A percentile compares a stretch with the other conserved stretches of the same genome.
These are phyloP conservation scores for Saturnispora besseyi DNA, from an alignment of 805 yeast species.

Conservation along the genomic window DNA sequence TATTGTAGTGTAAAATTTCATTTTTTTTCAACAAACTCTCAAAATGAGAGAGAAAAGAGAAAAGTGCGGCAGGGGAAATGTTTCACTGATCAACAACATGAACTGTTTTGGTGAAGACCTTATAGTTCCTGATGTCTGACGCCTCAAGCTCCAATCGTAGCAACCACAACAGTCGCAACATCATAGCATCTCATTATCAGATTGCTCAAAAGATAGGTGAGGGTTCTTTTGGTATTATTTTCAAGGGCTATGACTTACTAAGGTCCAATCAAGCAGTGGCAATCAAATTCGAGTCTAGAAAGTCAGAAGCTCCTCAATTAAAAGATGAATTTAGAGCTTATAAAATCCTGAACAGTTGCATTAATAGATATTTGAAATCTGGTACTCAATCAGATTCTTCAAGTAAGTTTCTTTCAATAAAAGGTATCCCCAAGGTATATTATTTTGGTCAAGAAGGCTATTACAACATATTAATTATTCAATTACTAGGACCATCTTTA, in stretches of 20 bases:
- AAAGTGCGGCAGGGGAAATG: not conserved
- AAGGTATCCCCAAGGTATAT: conserved; percentile 76
- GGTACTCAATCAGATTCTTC: conserved; percentile 15
- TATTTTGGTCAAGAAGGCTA: conserved; percentile 82
- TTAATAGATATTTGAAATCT: conserved; percentile 23
- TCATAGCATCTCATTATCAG: conserved; percentile 57
- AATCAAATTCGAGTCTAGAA: conserved; percentile 68
- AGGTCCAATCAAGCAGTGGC: conserved; percentile 57
- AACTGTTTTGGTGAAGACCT: not conserved
- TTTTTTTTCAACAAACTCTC: not conserved
- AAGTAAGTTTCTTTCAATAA: conserved; percentile 22
- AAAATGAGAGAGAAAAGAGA: not conserved
- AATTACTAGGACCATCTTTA: conserved; percentile 72
- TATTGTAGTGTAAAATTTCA: not conserved
- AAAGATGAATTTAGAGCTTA: conserved; percentile 76
- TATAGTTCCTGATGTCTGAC: conserved; percentile 2
- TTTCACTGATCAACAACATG: conserved; percentile 3
- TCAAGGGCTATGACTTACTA: conserved; percentile 69
- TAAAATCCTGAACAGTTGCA: conserved; percentile 54
- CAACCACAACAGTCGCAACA: conserved; percentile 17
- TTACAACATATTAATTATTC: conserved; percentile 69
- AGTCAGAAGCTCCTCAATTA: conserved; percentile 76
- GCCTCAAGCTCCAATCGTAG: not conserved
- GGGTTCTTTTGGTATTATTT: conserved; percentile 79
- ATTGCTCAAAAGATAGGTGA: conserved; percentile 81